Percentiles rank a stretch among this genome's conserved stretches.
Conservation (phyloP, 257 asterid genomes). For the Nicotiana undulata region DNA sequence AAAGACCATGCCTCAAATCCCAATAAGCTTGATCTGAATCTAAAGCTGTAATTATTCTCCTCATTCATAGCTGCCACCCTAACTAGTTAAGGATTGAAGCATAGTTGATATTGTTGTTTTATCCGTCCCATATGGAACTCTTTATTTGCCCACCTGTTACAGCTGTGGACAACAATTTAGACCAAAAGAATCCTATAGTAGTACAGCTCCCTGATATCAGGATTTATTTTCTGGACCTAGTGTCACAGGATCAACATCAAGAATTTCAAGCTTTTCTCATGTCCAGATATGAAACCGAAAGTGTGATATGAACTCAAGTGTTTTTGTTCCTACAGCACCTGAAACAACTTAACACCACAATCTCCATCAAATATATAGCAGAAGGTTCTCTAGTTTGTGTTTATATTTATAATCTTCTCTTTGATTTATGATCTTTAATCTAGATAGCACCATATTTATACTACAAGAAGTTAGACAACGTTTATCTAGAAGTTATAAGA, state of each 20-base stretch:
- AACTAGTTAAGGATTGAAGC: background rate
- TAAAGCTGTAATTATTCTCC: conserved; percentile 42
- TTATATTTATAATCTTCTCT: background rate
- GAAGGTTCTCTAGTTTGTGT: conserved; percentile 1
- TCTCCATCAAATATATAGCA: background rate
- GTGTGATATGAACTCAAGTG: background rate
- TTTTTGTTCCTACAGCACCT: background rate
- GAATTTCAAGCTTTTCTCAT: background rate
- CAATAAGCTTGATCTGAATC: conserved; percentile 63
- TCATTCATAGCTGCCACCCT: background rate
- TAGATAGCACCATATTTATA: background rate
- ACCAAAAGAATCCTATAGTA: background rate
- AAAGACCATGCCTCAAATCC: conserved; percentile 40
- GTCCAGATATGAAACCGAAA: background rate
- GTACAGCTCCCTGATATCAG: background rate
- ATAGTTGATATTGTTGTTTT: background rate
- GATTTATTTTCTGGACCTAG: background rate
- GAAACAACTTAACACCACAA: background rate
- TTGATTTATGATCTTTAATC: background rate
- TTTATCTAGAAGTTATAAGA: background rate
- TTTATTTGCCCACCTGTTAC: background rate
- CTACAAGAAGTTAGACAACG: background rate
- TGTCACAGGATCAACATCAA: background rate
- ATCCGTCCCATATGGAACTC: background rate
- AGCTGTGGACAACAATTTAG: background rate